phyloP scores from a whole-genome alignment of 164 flowering plant species.

The Stephania yunnanensis region DNA sequence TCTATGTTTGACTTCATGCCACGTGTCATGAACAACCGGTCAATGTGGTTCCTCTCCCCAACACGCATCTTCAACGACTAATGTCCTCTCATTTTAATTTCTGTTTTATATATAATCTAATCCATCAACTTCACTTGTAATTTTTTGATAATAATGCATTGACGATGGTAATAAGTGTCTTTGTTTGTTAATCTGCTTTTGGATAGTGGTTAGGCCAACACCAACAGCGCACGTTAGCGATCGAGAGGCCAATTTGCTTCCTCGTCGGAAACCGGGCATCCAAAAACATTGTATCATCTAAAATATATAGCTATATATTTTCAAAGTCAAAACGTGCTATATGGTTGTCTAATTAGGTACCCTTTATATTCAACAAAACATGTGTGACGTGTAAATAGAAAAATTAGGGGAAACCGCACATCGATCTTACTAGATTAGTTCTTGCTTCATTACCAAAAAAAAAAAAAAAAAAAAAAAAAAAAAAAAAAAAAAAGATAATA shows the following conservation, averaged over 20 bases:
- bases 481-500: no score
- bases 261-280: conserved; percentile 18
- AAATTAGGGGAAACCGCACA: no score
- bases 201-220: not conserved
- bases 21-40: not conserved
- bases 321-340: conserved; percentile 13
- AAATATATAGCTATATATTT: conserved; percentile 8
- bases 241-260: conserved; percentile 9
- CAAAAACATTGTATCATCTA: not conserved
- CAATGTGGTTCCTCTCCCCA: not conserved
- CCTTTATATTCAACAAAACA: no score
- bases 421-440: no score
- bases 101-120: not conserved
- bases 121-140: not conserved
- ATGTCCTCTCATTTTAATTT: not conserved
- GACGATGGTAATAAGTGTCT: not conserved
- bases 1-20: not conserved
- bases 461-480: no score
- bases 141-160: no score
- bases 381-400: no score
- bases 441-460: no score
- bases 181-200: no score
- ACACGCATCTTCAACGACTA: not conserved
- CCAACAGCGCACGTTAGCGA: not conserved
- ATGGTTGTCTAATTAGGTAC: not conserved